Percentiles rank a stretch among this genome's conserved stretches.
Conservation (phyloP, 495 filamentous ascomycete genomes). For the Penicillium taxi region DNA sequence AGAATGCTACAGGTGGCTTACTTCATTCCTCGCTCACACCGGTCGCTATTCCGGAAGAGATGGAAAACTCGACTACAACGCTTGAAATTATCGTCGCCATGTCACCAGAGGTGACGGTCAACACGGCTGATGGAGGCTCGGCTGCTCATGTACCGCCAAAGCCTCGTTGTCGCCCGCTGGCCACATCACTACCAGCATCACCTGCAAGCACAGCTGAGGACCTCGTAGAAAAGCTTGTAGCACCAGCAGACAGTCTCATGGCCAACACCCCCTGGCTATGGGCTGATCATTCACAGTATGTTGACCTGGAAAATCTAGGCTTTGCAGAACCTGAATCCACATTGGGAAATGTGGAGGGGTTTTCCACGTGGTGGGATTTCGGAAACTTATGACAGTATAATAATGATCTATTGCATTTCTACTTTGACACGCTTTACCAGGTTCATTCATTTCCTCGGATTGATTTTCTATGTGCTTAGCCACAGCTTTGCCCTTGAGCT, state of each 20-base stretch:
- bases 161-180: conserved; percentile 18
- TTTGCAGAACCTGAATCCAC: conserved; percentile 27
- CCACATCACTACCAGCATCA: conserved; percentile 14
- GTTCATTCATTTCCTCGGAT: conserved; percentile 4
- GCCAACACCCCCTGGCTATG: conserved; percentile 43
- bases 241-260: conserved; percentile 38
- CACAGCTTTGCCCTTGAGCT: background rate
- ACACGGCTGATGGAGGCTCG: conserved; percentile 37
- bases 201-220: conserved; percentile 13
- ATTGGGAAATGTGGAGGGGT: conserved; percentile 28
- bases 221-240: conserved; percentile 25
- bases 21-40: conserved; percentile 29
- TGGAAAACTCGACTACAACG: conserved; percentile 21
- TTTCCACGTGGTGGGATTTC: conserved; percentile 40
- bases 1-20: conserved; percentile 23
- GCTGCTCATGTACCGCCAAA: conserved; percentile 31
- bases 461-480: background rate
- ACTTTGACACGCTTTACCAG: conserved; percentile 13
- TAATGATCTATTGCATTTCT: conserved; percentile 21
- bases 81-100: conserved; percentile 40
- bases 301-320: conserved; percentile 32
- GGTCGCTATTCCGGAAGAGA: conserved; percentile 17
- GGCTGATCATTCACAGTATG: conserved; percentile 35
- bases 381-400: conserved; percentile 31
- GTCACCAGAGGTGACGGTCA: conserved; percentile 37